These are phyloP conservation scores for Trametes meyenii DNA, from an alignment of 768 basidiomycete species.

Conservation along the genomic window DNA sequence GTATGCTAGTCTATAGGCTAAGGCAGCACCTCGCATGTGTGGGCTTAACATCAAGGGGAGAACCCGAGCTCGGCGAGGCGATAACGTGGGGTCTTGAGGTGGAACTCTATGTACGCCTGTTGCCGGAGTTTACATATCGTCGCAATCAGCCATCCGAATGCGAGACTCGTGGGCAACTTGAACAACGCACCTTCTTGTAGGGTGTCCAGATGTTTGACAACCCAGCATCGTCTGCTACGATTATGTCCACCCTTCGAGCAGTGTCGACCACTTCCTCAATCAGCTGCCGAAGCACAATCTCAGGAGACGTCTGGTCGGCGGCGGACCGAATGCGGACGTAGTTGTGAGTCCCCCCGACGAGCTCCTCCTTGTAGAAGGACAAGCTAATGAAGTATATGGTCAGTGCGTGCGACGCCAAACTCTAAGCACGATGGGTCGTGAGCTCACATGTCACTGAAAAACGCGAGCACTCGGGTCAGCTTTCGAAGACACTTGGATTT, in stretches of 20 bases:
- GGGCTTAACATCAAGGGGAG: neutral
- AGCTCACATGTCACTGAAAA: constrained; percentile 15
- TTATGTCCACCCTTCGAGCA: neutral
- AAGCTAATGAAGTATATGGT: constrained; percentile 1
- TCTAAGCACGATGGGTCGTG: neutral
- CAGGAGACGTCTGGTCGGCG: constrained; percentile 6
- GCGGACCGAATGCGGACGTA: constrained; percentile 22
- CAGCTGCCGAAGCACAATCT: constrained; percentile 3
- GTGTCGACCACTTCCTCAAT: constrained; percentile 16
- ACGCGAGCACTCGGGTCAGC: neutral
- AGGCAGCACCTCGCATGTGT: too few species aligned
- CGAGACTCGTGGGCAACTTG: neutral
- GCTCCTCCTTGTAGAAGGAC: constrained; percentile 28
- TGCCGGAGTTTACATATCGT: neutral
- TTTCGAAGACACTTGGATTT: neutral
- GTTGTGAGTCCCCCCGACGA: constrained; percentile 23
- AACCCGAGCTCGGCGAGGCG: constrained; percentile 7
- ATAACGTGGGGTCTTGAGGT: constrained; percentile 11
- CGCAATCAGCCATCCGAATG: neutral
- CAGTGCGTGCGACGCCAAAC: neutral
- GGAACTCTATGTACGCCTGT: constrained; percentile 9
- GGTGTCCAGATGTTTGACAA: neutral
- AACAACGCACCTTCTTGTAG: constrained; percentile 4
- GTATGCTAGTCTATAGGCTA: too few species aligned
- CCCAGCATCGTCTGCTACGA: constrained; percentile 1